Conservation (phyloP, 2,329 filamentous ascomycete species). For the Penicillium verrucosum region DNA sequence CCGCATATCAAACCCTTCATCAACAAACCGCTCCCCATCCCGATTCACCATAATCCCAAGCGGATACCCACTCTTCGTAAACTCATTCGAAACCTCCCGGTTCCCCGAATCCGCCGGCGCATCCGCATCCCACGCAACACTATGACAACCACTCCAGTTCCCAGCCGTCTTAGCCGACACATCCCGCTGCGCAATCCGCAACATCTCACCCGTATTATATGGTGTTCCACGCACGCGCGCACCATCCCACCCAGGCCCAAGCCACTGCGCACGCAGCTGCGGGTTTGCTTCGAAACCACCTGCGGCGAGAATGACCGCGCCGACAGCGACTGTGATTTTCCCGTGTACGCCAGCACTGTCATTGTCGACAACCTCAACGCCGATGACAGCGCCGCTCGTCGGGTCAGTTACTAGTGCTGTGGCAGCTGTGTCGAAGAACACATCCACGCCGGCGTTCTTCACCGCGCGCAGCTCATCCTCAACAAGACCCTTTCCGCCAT, state of each 20-base stretch:
- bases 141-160: slow-evolving; percentile 64
- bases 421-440: slow-evolving; percentile 41
- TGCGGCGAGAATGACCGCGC: slow-evolving; percentile 40
- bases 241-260: slow-evolving; percentile 61
- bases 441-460: slow-evolving; percentile 40
- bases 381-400: neutral
- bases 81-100: slow-evolving; percentile 61
- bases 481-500: slow-evolving; percentile 60
- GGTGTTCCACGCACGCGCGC: slow-evolving; percentile 62
- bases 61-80: slow-evolving; percentile 67
- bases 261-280: slow-evolving; percentile 52
- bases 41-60: slow-evolving; percentile 63
- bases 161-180: slow-evolving; percentile 53
- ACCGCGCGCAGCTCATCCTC: slow-evolving; percentile 49
- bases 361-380: slow-evolving; percentile 17
- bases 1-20: slow-evolving; percentile 62
- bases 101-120: slow-evolving; percentile 55
- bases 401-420: neutral
- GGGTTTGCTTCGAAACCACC: slow-evolving; percentile 65
- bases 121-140: slow-evolving; percentile 63
- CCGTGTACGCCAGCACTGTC: neutral
- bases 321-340: slow-evolving; percentile 17
- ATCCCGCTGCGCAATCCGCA: slow-evolving; percentile 53
- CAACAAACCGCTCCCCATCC: slow-evolving; percentile 60
- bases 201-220: slow-evolving; percentile 60